Evolutionary conservation across 768 basidiomycete species (phyloP).

Genomic region (Grammothele lineata): DNA sequence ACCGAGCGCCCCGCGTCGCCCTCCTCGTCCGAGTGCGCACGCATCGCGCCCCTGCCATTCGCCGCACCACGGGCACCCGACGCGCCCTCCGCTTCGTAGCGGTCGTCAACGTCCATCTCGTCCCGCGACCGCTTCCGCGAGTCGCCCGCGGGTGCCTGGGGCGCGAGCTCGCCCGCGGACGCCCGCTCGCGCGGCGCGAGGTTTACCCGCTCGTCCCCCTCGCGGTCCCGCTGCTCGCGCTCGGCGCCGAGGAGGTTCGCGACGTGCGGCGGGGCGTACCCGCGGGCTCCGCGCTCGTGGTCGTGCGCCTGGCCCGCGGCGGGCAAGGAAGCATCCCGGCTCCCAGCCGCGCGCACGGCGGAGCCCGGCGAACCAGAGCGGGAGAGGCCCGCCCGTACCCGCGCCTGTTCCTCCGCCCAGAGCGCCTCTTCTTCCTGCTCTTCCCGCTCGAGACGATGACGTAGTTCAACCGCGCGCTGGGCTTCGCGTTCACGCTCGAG

Average conservation of each 20-base stretch:
- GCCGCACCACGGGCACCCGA: conserved; percentile 6
- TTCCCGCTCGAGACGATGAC: conserved; percentile 14
- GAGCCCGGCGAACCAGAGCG: conserved; percentile 22
- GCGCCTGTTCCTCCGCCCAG: conserved; percentile 13
- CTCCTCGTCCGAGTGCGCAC: conserved; percentile 19
- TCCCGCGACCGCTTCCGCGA: conserved; percentile 53
- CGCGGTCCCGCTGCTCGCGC: conserved; percentile 10
- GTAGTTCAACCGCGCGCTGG: conserved; percentile 17
- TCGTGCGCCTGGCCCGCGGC: conserved; percentile 13
- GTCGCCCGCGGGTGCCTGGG: conserved; percentile 14
- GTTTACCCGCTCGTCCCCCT: conserved; percentile 18
- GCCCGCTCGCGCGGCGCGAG: conserved; percentile 11
- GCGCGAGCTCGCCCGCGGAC: conserved; percentile 6
- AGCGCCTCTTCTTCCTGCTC: conserved; percentile 20
- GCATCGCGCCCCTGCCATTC: conserved; percentile 15
- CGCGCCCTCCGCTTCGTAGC: conserved; percentile 26
- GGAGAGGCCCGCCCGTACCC: conserved; percentile 15
- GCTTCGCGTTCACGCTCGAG: conserved; percentile 21
- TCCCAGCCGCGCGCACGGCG: conserved; percentile 17
- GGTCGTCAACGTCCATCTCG: conserved; percentile 62
- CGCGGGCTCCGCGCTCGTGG: conserved; percentile 1
- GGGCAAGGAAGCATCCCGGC: conserved; percentile 21
- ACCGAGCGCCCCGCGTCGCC: conserved; percentile 12
- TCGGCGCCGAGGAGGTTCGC: conserved; percentile 20
- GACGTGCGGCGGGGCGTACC: conserved; percentile 12